A percentile compares a stretch with the other conserved stretches of the same genome.
Evolutionary conservation across 306 rosid genomes (phyloP).

Genomic region (Gastrolobium villosum): DNA sequence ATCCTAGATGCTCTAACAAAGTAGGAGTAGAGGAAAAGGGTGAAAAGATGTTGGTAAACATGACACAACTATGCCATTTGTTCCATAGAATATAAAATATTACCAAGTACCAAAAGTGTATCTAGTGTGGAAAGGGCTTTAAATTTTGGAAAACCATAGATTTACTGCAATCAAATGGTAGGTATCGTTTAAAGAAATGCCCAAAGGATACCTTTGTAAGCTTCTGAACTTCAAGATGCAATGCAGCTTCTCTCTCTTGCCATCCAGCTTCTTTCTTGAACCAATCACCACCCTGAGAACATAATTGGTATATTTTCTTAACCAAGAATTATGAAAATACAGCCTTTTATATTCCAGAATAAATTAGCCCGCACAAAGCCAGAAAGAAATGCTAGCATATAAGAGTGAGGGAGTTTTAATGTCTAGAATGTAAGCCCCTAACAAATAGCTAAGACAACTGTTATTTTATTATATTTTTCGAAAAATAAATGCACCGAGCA

Average conservation of each 20-base stretch:
- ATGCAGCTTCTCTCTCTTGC: conserved; percentile 59
- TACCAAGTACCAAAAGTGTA: conserved; percentile 5
- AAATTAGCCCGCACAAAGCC: conserved; percentile 1
- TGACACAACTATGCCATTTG: conserved; percentile 5
- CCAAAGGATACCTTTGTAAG: conserved; percentile 65
- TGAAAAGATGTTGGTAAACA: conserved; percentile 12
- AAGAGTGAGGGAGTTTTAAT: not conserved
- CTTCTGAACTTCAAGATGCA: conserved; percentile 51
- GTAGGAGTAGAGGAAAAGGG: not conserved
- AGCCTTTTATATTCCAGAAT: conserved; percentile 34
- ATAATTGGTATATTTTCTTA: conserved; percentile 29
- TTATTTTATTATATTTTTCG: not conserved
- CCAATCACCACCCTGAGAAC: conserved; percentile 69
- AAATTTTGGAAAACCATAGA: conserved; percentile 16
- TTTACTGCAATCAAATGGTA: not conserved
- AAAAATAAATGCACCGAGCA: not conserved
- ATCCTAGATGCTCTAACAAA: conserved; percentile 17
- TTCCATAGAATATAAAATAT: not conserved
- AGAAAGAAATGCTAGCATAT: conserved; percentile 9
- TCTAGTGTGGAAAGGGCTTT: not conserved
- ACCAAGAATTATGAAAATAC: conserved; percentile 33
- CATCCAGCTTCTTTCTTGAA: conserved; percentile 69
- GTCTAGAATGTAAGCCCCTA: not conserved
- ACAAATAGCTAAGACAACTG: not conserved
- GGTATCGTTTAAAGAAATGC: not conserved